These are phyloP conservation scores for Plasmopara muralis DNA, from an alignment of 352 stramenopile genomes.

Conservation along the genomic window DNA sequence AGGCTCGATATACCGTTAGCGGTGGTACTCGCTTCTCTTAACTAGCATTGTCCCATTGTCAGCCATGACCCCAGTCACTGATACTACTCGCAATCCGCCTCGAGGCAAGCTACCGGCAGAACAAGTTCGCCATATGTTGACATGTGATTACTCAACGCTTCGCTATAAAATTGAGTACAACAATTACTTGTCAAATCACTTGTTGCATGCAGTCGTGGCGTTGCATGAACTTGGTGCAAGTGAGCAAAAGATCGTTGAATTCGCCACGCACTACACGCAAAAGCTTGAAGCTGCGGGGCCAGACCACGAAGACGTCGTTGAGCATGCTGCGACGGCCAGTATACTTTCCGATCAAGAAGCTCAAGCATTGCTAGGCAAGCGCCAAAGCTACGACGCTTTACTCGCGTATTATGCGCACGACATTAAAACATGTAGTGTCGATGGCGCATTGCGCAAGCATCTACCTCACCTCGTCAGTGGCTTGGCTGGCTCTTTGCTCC, in stretches of 20 bases:
- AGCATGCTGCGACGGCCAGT: constrained; percentile 1
- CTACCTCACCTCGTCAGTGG: constrained; percentile 25
- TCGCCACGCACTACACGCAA: constrained; percentile 23
- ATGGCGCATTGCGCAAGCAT: constrained; percentile 26
- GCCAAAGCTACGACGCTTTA: constrained; percentile 21
- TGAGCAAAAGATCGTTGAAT: constrained; percentile 25
- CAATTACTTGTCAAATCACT: constrained; percentile 33
- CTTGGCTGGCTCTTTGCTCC: constrained; percentile 30
- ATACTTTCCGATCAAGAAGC: constrained; percentile 20
- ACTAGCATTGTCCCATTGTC: neutral
- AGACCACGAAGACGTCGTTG: constrained; percentile 22
- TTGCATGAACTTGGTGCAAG: constrained; percentile 29
- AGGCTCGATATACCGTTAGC: too few relatives aligned
- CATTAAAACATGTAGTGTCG: constrained; percentile 21
- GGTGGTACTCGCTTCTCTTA: too few relatives aligned
- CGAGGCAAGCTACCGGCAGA: constrained; percentile 14
- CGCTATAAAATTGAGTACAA: constrained; percentile 34
- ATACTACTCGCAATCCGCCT: too few relatives aligned
- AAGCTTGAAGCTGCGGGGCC: constrained; percentile 26
- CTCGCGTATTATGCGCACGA: constrained; percentile 26
- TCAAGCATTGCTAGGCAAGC: constrained; percentile 22
- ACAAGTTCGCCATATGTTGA: constrained; percentile 24
- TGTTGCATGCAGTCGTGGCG: constrained; percentile 35
- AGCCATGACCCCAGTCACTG: neutral
- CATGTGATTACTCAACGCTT: constrained; percentile 27